Conservation (phyloP, 805 yeast species). For the Candida argentea region DNA sequence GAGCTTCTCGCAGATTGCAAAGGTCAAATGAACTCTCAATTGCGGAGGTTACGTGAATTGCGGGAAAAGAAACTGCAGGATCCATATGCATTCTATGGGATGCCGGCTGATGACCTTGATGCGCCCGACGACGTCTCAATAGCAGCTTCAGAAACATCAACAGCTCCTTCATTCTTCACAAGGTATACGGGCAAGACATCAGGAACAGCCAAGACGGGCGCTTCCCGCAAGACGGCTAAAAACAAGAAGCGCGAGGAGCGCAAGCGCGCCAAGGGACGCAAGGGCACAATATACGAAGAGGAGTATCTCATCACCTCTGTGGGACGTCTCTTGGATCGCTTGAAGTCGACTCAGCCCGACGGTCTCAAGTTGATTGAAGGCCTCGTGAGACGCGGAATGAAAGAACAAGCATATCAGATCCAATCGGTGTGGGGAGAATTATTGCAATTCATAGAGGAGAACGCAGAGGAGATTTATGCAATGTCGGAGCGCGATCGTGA, state of each 20-base stretch:
- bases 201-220: slow-evolving; percentile 96
- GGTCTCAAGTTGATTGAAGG: slow-evolving; percentile 67
- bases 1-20: slow-evolving; percentile 92
- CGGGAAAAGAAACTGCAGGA: slow-evolving; percentile 76
- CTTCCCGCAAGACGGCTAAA: slow-evolving; percentile 84
- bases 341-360: slow-evolving; percentile 65
- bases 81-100: slow-evolving; percentile 77
- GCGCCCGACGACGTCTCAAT: slow-evolving; percentile 90
- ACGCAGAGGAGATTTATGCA: slow-evolving; percentile 65
- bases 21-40: slow-evolving; percentile 75
- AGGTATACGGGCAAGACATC: slow-evolving; percentile 93
- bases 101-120: slow-evolving; percentile 45
- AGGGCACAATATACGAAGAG: slow-evolving; percentile 95
- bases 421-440: slow-evolving; percentile 60
- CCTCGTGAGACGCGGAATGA: slow-evolving; percentile 58
- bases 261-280: slow-evolving; percentile 92
- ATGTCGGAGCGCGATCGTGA: slow-evolving; percentile 82
- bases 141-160: slow-evolving; percentile 90
- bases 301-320: slow-evolving; percentile 85
- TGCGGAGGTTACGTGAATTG: slow-evolving; percentile 73
- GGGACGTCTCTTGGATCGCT: slow-evolving; percentile 78
- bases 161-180: slow-evolving; percentile 88
- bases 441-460: slow-evolving; percentile 42
- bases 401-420: slow-evolving; percentile 73
- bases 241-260: slow-evolving; percentile 92